A percentile compares a stretch with the other conserved stretches of the same genome.
Evolutionary conservation across 345 rosid genomes (phyloP).

Genomic region (Boechera stricta): DNA sequence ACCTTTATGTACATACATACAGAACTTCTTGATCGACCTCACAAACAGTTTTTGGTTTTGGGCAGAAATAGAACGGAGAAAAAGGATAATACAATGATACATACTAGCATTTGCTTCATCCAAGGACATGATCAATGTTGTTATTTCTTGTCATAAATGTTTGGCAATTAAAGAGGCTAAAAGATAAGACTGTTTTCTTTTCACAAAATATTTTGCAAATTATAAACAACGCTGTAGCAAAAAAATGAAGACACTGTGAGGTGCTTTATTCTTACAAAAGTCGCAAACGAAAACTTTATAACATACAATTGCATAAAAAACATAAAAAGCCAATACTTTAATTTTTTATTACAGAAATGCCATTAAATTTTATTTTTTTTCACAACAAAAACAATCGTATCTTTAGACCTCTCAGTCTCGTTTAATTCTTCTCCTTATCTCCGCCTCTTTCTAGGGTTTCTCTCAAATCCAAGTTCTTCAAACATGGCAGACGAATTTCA

Average conservation of each 20-base stretch:
- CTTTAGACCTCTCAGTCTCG: too few species aligned
- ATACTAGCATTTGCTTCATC: slow-evolving; percentile 24
- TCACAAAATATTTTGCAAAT: background rate
- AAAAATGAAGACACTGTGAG: background rate
- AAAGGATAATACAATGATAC: slow-evolving; percentile 6
- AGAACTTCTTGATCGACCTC: slow-evolving; percentile 9
- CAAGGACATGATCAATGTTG: background rate
- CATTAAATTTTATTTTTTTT: too few species aligned
- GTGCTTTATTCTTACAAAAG: background rate
- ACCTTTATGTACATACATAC: slow-evolving; percentile 35
- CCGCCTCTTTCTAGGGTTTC: too few species aligned
- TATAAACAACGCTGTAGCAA: background rate
- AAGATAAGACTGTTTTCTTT: background rate
- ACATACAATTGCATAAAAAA: background rate
- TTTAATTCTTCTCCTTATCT: too few species aligned
- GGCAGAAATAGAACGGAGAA: slow-evolving; percentile 29
- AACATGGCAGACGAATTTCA: too few species aligned
- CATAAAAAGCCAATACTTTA: too few species aligned
- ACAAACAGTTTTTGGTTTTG: background rate
- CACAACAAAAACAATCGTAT: too few species aligned
- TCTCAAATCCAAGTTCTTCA: too few species aligned
- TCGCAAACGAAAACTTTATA: slow-evolving; percentile 6
- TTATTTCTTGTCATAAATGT: background rate
- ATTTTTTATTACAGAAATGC: too few species aligned
- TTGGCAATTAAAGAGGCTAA: background rate